Evolutionary conservation across 192 early-diverging fungal species (phyloP).

Genomic region (Piromyces finnis): DNA sequence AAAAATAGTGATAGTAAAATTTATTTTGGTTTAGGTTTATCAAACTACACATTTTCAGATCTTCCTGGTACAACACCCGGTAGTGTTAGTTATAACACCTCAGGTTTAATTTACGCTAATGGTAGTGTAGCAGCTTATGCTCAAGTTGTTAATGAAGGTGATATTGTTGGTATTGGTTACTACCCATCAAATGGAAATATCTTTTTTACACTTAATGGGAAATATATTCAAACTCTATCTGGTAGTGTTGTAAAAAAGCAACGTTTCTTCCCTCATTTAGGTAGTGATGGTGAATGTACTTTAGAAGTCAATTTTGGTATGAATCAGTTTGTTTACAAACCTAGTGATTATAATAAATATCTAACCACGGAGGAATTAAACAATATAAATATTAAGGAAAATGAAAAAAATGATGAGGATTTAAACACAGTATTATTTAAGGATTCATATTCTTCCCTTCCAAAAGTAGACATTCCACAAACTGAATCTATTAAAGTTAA

Average conservation of each 20-base stretch:
- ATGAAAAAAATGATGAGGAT: neutral
- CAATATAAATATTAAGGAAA: neutral
- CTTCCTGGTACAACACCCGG: neutral
- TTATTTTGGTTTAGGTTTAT: neutral
- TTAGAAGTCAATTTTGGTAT: neutral
- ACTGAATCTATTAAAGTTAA: neutral
- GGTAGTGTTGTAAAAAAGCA: neutral
- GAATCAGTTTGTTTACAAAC: neutral
- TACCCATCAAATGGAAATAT: neutral
- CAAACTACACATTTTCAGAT: neutral
- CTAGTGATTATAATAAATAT: neutral
- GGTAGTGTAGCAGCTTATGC: neutral
- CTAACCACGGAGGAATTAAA: neutral
- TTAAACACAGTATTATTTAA: neutral
- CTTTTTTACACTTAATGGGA: neutral
- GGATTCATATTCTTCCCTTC: neutral
- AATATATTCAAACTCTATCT: neutral
- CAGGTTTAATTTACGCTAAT: neutral
- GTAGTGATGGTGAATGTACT: neutral
- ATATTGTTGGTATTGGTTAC: neutral
- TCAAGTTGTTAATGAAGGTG: neutral
- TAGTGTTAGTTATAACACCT: neutral
- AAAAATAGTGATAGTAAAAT: neutral
- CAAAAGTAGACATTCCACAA: neutral
- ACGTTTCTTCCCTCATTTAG: neutral